Evolutionary conservation across 2,329 filamentous ascomycete species (phyloP).

Genomic region (Colletotrichum phormii): DNA sequence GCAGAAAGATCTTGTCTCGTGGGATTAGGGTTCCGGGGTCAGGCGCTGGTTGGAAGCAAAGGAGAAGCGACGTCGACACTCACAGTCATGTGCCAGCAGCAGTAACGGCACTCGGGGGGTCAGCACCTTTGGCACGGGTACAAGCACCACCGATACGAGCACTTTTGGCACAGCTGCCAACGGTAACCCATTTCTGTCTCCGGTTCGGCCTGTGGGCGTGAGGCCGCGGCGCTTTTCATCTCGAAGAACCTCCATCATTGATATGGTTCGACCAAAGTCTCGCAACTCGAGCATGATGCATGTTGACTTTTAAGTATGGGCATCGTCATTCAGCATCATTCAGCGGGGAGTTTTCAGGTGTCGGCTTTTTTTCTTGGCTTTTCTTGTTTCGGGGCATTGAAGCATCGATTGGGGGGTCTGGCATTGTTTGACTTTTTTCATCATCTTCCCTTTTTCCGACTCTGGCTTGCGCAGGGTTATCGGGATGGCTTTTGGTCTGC

Average conservation of each 20-base stretch:
- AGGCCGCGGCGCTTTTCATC: slow-evolving; percentile 28
- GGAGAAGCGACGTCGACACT: slow-evolving; percentile 18
- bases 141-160: no score
- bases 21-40: slow-evolving; percentile 44
- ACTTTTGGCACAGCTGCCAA: not conserved
- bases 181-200: not conserved
- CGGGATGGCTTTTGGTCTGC: not conserved
- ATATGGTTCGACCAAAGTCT: slow-evolving; percentile 28
- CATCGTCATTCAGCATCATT: not conserved
- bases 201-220: slow-evolving; percentile 22
- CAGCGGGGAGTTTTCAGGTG: slow-evolving; percentile 5
- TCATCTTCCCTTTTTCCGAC: not conserved
- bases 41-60: slow-evolving; percentile 35
- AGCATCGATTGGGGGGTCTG: not conserved
- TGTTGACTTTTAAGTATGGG: slow-evolving; percentile 28
- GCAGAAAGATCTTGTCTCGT: slow-evolving; percentile 64
- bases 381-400: not conserved
- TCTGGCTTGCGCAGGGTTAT: not conserved
- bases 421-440: not conserved
- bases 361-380: not conserved
- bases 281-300: slow-evolving; percentile 24
- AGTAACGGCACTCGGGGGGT: not conserved
- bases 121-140: not conserved
- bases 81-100: slow-evolving; percentile 12
- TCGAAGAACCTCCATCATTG: slow-evolving; percentile 28